Conservation (phyloP, 2,329 filamentous ascomycete species). For the Pyrenophora tritici-repentis region DNA sequence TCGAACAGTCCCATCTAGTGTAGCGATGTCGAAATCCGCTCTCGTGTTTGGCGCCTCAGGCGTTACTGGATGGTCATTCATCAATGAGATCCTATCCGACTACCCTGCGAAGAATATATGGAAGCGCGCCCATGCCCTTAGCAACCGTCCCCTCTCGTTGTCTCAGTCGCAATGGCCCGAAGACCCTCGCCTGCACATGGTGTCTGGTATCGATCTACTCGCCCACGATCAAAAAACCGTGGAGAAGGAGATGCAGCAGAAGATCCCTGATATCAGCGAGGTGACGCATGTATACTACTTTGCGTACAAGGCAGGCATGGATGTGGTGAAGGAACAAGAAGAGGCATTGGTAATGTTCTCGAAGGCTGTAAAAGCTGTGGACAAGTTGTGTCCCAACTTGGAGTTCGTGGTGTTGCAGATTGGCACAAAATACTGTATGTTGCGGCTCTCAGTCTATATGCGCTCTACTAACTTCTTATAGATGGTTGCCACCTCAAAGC, state of each 20-base stretch:
- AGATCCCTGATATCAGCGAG: constrained; percentile 43
- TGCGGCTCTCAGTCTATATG: too few species aligned
- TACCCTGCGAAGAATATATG: constrained; percentile 47
- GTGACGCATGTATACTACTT: constrained; percentile 54
- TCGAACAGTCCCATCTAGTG: too few species aligned
- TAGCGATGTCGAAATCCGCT: constrained; percentile 43
- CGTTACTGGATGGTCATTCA: constrained; percentile 51
- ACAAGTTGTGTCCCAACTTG: constrained; percentile 25
- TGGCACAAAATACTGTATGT: constrained; percentile 45
- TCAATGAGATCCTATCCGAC: constrained; percentile 47
- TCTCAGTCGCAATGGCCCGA: constrained; percentile 46
- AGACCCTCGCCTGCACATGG: constrained; percentile 48
- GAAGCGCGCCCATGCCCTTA: constrained; percentile 48
- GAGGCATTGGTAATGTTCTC: constrained; percentile 52
- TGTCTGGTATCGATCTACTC: constrained; percentile 52
- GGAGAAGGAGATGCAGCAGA: constrained; percentile 40
- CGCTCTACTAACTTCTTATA: constrained; percentile 12
- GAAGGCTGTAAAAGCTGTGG: constrained; percentile 43
- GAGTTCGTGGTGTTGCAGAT: constrained; percentile 40
- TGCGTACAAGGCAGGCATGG: constrained; percentile 51
- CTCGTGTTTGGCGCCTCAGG: constrained; percentile 52
- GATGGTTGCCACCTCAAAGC: constrained; percentile 51
- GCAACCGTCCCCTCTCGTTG: constrained; percentile 46
- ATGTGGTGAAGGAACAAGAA: constrained; percentile 46
- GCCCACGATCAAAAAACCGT: constrained; percentile 47